Evolutionary conservation across 1,284 basidiomycete genomes (phyloP).

Genomic region (Porogramme epimiltina): DNA sequence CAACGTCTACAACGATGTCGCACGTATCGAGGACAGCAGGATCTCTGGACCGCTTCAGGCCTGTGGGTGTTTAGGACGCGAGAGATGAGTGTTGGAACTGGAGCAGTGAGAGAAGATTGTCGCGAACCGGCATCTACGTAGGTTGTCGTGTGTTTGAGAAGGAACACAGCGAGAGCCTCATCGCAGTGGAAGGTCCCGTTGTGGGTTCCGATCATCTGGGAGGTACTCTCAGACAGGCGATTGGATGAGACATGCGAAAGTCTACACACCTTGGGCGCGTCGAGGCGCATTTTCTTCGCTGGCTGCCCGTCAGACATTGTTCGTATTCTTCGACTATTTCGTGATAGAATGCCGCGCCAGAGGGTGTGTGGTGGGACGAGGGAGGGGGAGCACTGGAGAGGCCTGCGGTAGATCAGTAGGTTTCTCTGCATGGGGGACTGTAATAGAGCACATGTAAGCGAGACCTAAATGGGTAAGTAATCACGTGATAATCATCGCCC

Average conservation of each 20-base stretch:
- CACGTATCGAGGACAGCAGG: conserved; percentile 79
- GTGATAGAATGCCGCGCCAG: no score
- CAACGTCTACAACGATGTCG: conserved; percentile 98
- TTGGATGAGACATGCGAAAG: background rate
- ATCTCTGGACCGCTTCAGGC: conserved; percentile 82
- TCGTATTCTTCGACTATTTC: no score
- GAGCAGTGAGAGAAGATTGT: background rate
- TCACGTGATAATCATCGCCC: no score
- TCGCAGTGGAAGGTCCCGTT: conserved; percentile 97
- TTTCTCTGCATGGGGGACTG: no score
- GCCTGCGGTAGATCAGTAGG: no score
- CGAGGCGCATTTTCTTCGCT: conserved; percentile 53
- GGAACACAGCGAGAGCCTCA: conserved; percentile 92
- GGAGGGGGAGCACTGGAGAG: no score
- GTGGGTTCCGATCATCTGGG: conserved; percentile 86
- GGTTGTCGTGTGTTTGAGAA: conserved; percentile 78
- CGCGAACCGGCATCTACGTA: conserved; percentile 76
- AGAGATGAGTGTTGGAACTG: background rate
- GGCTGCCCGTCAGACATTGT: conserved; percentile 38
- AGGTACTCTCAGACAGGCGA: background rate
- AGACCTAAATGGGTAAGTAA: no score
- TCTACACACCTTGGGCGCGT: conserved; percentile 37
- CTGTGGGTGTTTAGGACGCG: conserved; percentile 38
- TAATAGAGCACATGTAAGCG: no score
- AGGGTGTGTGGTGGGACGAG: no score